These are phyloP conservation scores for Betula pendula DNA, from an alignment of 306 rosid species.

Conservation along the genomic window DNA sequence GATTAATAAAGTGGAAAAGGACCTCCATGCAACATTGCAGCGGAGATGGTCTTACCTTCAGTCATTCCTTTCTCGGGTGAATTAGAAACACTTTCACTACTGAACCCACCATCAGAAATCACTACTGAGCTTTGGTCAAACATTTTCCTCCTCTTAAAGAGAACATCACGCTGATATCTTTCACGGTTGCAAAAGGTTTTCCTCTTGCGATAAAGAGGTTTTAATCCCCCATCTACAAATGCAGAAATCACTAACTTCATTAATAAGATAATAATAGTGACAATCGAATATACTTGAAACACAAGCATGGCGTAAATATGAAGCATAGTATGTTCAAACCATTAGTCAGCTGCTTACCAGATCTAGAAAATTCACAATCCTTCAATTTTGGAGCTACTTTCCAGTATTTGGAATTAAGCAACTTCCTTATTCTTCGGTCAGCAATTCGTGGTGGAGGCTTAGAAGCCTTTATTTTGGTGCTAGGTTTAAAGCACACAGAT, in stretches of 20 bases:
- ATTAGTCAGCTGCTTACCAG: conserved; percentile 50
- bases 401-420: conserved; percentile 72
- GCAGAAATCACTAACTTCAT: conserved; percentile 14
- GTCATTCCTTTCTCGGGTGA: conserved; percentile 52
- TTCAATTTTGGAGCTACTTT: conserved; percentile 77
- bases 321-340: conserved; percentile 17
- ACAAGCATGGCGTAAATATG: neutral
- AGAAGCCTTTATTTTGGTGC: conserved; percentile 58
- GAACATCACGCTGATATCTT: conserved; percentile 48
- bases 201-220: conserved; percentile 55
- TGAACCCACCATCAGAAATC: conserved; percentile 69
- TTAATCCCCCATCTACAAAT: conserved; percentile 53
- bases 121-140: conserved; percentile 50
- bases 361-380: conserved; percentile 64
- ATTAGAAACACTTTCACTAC: conserved; percentile 78
- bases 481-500: conserved; percentile 52
- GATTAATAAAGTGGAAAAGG: neutral
- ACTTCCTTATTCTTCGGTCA: conserved; percentile 66
- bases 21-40: conserved; percentile 43
- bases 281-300: neutral
- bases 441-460: conserved; percentile 55
- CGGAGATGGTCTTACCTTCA: conserved; percentile 39
- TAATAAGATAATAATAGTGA: conserved; percentile 5
- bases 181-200: conserved; percentile 48
- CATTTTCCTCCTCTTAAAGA: conserved; percentile 65